Evolutionary conservation across 768 basidiomycete species (phyloP), one percentile per base, ranked within the genome.

Genomic region (Thelephora ganbajun): DNA sequence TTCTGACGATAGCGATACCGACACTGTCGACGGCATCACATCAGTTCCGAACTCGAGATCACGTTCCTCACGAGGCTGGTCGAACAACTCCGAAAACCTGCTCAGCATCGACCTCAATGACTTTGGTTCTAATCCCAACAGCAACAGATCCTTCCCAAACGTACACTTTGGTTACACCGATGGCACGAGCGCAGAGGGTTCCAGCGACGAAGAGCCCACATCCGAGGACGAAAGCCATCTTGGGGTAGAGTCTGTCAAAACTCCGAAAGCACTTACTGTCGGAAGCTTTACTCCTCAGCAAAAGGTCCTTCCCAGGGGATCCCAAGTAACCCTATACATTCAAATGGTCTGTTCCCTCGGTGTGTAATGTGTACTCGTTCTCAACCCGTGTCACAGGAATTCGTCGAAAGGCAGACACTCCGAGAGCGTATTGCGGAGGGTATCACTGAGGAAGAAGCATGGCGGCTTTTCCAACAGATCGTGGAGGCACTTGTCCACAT

Each of bases 401-500:
- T 86, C 55, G 89, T 91, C 7, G 89, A 91, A 61, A 74, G 84
- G 19, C 90, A 94, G 65, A 97, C 92, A 0, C 61, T 97, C 57
- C 79, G 76, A 62, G 92, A 96, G 80, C 70, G 83, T 39, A 76
- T 92, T 33, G 82, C 81, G 33, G 85, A 89, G 54, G 85, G 86
- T 1, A 64, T 97, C 6, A 69, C 74, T 0, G 88, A 91, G 62
- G 80, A 85, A 43, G 87, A 94, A 50, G 81, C 81, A 0, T 97
- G 93, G 93, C 68, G 84, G 18, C 64, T 96, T 12, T 90, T 97
- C 59, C 79, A 85, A 45, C 90, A 97, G 63, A 79, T 92, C 34
- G 63, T 94, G 30, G 90, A 94, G 52, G 92, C 92, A 0, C 69
- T 97, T 9, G 83, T 83, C 1, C 87, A 96, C 54, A 90, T 96